Evolutionary conservation across 73 alveolate species (phyloP), one percentile per base, ranked within the genome.

Genomic region (Effrenium voratum): DNA sequence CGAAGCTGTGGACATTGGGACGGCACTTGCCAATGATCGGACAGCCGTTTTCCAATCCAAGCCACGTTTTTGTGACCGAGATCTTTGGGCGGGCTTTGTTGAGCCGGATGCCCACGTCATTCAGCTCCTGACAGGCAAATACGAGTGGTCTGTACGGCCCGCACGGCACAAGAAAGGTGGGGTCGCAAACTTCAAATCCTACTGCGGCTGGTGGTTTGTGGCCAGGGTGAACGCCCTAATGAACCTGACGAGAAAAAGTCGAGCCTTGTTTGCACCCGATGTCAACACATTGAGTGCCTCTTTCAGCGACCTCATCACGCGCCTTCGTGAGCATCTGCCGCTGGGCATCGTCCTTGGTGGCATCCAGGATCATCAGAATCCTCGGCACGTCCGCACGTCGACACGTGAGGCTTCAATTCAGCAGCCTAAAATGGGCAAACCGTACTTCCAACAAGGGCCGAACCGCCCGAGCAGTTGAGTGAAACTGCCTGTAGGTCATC

Each of bases 301-400:
- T 28, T 13, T 63, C 76, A 8, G 38, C 24, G 40, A 8, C 32
- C 8, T 28, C 76, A 26, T 10, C 76, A 12, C 38, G 46, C 63
- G 47, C 91, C 99, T 77, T 87, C 38, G 99, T 99, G 70, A 99
- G 99, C 97, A 99, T 99, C 47, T 99, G 99, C 98, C 99, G 99
- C 99, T 99, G 99, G 49, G 99, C 99, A 82, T 99, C 99, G 73
- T 99, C 99, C 98, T 99, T 99, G 88, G 99, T 99, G n/a, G 99
- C 99, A 84, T 99, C 99, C 46, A 99, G 99, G 50, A 99, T 99
- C 99, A 99, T 99, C 93, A 99, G 98, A 80, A 99, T 99, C 95
- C 95, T 88, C 44, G n/a, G 70, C 47, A 22, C 8, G 26, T 43
- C 8, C 63, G 8, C 63, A 12, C 8, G 19, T 52, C 19, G 63